Evolutionary conservation across 495 filamentous ascomycete species (phyloP), one percentile per base, ranked within the genome.

Genomic region (Aspergillus conjunctus): DNA sequence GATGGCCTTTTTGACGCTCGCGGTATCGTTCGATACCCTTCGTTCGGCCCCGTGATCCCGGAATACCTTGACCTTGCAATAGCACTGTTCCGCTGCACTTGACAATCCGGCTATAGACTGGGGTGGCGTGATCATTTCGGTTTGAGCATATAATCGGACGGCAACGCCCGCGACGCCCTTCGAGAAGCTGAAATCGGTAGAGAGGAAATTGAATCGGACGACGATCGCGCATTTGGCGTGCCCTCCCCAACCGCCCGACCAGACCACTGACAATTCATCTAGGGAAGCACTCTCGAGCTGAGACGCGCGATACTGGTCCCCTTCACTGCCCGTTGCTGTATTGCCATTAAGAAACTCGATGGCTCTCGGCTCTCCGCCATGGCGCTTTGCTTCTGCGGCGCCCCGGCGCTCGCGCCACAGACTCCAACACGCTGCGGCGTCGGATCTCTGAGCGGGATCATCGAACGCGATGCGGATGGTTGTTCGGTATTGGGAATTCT

Each of bases 91-190:
- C 1, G 85, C 67, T 4, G 75, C 68, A 7, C 75, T 66, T n/a
- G n/a, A n/a, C 26, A 26, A 0, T 33, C 39, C 50, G 81, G 70
- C 31, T 75, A 76, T n/a, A 73, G 54, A 5, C 79, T 78, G 3
- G 81, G 73, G 21, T 82, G 72, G 1, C 0, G 71, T 71, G 0
- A 89, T 62, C 15, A 84, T 69, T 51, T 92, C 88, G 0, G 93
- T 97, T 72, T 97, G 97, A 5, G 92, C 85, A 69, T 93, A 98
- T 5, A 98, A 81, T 44, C 94, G 77, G 12, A 98, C 92, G 0
- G 93, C 91, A 56, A 96, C 95, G 17, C 94, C 94, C 71, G 97
- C 98, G 31, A 98, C 93, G 31, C 94, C 94, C 65, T 98, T 98
- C 7, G 94, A 97, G 66, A 96, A 92, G 69, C 92, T 98, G 70